phyloP scores from a whole-genome alignment of 768 basidiomycete species.

The Russula earlei region DNA sequence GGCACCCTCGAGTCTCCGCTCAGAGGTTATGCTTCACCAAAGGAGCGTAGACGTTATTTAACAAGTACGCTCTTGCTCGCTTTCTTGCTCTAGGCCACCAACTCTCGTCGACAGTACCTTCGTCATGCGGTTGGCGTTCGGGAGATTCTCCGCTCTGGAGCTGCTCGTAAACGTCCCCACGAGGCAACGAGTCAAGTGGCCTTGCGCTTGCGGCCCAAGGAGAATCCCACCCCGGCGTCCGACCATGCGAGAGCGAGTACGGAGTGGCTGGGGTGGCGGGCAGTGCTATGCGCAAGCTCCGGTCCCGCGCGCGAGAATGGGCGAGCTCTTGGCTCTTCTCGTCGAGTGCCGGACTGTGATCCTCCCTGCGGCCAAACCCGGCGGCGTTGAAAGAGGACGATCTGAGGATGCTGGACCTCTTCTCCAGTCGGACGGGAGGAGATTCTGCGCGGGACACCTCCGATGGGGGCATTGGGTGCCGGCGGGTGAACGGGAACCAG shows the following conservation, averaged over 20 bases:
- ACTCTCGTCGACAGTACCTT: slow-evolving; percentile 15
- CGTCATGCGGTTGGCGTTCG: slow-evolving; percentile 5
- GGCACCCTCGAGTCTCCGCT: background rate
- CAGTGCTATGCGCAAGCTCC: slow-evolving; percentile 25
- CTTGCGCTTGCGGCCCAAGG: slow-evolving; percentile 52
- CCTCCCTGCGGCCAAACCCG: slow-evolving; percentile 1
- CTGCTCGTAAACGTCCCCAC: slow-evolving; percentile 4
- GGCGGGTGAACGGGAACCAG: slow-evolving; percentile 71
- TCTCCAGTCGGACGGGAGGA: slow-evolving; percentile 2
- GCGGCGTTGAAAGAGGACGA: background rate
- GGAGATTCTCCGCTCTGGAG: slow-evolving; percentile 6
- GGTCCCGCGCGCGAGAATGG: slow-evolving; percentile 11
- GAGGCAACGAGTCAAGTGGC: slow-evolving; percentile 23
- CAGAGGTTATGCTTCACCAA: slow-evolving; percentile 39
- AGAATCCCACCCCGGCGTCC: slow-evolving; percentile 57
- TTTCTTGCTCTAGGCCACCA: slow-evolving; percentile 33
- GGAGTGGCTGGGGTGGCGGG: slow-evolving; percentile 28
- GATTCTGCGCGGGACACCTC: background rate
- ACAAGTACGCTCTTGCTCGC: slow-evolving; percentile 52
- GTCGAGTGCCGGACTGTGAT: slow-evolving; percentile 5
- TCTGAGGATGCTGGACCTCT: background rate
- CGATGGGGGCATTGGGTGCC: slow-evolving; percentile 27
- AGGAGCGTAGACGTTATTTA: slow-evolving; percentile 71
- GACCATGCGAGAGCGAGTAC: slow-evolving; percentile 45
- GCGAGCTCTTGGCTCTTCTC: slow-evolving; percentile 22